Percentiles rank a stretch among this genome's conserved stretches.
Conservation (phyloP, 78 protist genomes). For the Dictyostelium purpureum region DNA sequence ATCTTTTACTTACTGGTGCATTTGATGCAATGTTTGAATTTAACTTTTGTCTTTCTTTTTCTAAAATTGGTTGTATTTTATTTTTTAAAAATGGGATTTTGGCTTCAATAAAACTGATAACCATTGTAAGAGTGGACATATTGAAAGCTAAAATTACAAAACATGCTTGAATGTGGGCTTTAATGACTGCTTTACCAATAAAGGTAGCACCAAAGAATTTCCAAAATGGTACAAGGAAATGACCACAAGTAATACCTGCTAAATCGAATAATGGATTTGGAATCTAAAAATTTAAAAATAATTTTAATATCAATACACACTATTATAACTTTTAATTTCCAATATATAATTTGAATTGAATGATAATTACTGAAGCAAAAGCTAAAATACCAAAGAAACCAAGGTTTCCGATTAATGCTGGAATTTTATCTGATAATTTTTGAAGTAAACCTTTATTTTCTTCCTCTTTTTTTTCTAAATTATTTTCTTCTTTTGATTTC, state of each 20-base stretch:
- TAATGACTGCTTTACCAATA: slow-evolving; percentile 90
- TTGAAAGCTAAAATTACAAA: slow-evolving; percentile 62
- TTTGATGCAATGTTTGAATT: neutral
- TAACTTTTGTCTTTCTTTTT: slow-evolving; percentile 69
- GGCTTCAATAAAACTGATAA: slow-evolving; percentile 33
- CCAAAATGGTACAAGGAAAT: slow-evolving; percentile 86
- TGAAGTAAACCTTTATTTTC: slow-evolving; percentile 17
- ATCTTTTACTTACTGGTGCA: slow-evolving; percentile 60
- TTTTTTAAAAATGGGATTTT: slow-evolving; percentile 52
- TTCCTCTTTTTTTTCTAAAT: neutral
- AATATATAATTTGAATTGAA: neutral
- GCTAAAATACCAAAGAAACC: slow-evolving; percentile 89
- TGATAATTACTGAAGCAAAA: slow-evolving; percentile 88
- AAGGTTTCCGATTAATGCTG: slow-evolving; percentile 62
- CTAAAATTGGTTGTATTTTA: slow-evolving; percentile 68
- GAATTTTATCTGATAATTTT: slow-evolving; percentile 35
- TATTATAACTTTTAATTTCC: neutral
- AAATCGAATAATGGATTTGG: slow-evolving; percentile 92
- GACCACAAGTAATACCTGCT: slow-evolving; percentile 91
- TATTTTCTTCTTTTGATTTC: neutral
- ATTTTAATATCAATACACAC: neutral
- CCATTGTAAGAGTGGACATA: slow-evolving; percentile 35
- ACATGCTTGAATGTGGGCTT: slow-evolving; percentile 85
- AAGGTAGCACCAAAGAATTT: slow-evolving; percentile 91
- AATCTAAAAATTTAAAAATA: slow-evolving; percentile 20